A percentile compares a stretch with the other conserved stretches of the same genome.
These are phyloP conservation scores for Conticribra guillardii DNA, from an alignment of 108 stramenopile genomes.

Conservation along the genomic window DNA sequence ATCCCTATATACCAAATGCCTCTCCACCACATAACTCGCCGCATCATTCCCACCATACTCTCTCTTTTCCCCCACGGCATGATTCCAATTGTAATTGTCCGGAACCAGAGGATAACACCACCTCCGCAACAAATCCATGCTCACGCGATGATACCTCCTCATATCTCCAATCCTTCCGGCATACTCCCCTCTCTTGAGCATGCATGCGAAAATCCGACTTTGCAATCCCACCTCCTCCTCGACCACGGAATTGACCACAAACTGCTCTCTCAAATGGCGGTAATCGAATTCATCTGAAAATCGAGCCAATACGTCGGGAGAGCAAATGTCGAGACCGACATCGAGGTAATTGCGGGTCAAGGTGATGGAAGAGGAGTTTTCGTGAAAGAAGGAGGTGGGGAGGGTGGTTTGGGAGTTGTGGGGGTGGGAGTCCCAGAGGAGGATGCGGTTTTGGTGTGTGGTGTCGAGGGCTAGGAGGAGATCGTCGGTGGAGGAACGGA, in stretches of 20 bases:
- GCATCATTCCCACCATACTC: constrained; percentile 34
- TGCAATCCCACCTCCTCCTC: constrained; percentile 96
- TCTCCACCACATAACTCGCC: constrained; percentile 54
- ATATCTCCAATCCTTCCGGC: constrained; percentile 90
- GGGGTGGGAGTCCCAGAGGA: constrained; percentile 69
- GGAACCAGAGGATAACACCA: constrained; percentile 97
- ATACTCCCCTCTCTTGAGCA: constrained; percentile 76
- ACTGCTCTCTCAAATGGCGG: constrained; percentile 83
- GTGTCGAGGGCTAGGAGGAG: constrained; percentile 83
- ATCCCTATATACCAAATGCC: constrained; percentile 65
- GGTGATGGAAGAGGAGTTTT: constrained; percentile 67
- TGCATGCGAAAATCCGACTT: constrained; percentile 82
- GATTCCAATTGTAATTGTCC: constrained; percentile 62
- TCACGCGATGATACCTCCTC: constrained; percentile 85
- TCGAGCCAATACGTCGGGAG: constrained; percentile 95
- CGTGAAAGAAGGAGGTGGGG: constrained; percentile 79
- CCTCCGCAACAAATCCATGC: constrained; percentile 84
- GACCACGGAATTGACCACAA: constrained; percentile 90
- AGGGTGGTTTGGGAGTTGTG: constrained; percentile 42
- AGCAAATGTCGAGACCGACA: constrained; percentile 96
- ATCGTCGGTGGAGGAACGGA: constrained; percentile 71
- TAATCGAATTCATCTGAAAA: constrained; percentile 98
- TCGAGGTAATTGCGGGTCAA: constrained; percentile 88
- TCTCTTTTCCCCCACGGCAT: constrained; percentile 1
- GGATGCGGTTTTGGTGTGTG: constrained; percentile 68